phyloP scores from a whole-genome alignment of 208 protist species.

The Phytomonas serpens region DNA sequence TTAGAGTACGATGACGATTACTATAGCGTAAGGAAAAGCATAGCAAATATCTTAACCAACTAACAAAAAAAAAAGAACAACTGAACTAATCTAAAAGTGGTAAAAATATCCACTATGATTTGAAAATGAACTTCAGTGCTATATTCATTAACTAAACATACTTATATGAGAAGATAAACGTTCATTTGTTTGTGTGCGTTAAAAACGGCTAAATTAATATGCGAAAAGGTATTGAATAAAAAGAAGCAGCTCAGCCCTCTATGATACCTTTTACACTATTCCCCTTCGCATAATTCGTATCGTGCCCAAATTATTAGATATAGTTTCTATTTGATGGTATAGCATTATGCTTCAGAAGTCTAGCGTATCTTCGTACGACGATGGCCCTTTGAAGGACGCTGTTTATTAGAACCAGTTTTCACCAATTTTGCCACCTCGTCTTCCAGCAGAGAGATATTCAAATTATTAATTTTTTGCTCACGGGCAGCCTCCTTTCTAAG shows the following conservation, averaged over 20 bases:
- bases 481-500: constrained; percentile 38
- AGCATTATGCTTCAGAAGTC: background rate
- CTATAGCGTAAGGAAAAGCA: constrained; percentile 2
- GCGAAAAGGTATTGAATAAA: background rate
- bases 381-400: background rate
- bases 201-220: background rate
- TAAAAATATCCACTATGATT: constrained; percentile 1
- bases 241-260: background rate
- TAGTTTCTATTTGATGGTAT: background rate
- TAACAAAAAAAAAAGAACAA: constrained; percentile 8
- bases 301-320: background rate
- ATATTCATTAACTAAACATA: constrained; percentile 1
- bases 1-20: background rate
- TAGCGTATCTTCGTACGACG: background rate
- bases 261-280: background rate
- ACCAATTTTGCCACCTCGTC: constrained; percentile 25
- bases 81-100: constrained; percentile 1
- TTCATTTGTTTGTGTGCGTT: background rate
- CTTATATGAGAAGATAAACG: background rate
- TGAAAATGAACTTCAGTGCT: background rate
- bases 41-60: background rate
- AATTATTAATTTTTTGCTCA: constrained; percentile 40
- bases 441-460: constrained; percentile 34
- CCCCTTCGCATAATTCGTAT: background rate
- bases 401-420: constrained; percentile 3